Base-by-base conservation (phyloP, 2,329 filamentous ascomycete species). In the Kalmusia sp. region DNA sequence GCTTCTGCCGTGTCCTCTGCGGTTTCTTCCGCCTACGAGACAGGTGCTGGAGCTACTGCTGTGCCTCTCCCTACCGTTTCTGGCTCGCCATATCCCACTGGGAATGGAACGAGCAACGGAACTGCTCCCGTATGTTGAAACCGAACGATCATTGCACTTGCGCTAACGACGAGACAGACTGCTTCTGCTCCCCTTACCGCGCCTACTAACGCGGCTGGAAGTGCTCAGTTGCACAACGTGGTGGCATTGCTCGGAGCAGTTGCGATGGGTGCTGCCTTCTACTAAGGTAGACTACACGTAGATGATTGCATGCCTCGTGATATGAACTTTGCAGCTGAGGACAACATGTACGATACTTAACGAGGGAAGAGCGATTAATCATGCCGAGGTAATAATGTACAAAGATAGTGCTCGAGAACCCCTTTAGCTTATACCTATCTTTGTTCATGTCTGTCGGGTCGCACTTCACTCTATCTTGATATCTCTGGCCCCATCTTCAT, bases 181-280 rank as follows among this genome's bases (percentile, higher is more conserved):
- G 12, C 24, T 28, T 58, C 57, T 38, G 38, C 55, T 11, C 62
- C 62, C 15, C 27, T 54, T 47, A 47, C 62, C 38, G 54, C 55
- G 22, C 51, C 62, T 3, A 49, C 46, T 3, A 64, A 67, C 31
- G 61, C 54, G 47, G 64, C 57, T 50, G 40, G 45, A 27, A 44
- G 43, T 12, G 24, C 61, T 9, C 53, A 27, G 28, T 33, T 34
- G 19, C 15, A 15, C 14, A 49, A 49, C 14, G 33, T 45, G 11
- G 41, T 33, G 21, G 41, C 41, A 7, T 31, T 31, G 19, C 14
- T 38, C 11, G 35, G 19, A 6, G 35, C 35, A 17, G 35, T 38
- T 24, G 35, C 35, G 19, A 22, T 22, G 19, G 9, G 22, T 3
- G 35, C 19, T n/a, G 35, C 35, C 8, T 38, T 38, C 19, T 38